A percentile compares a stretch with the other conserved stretches of the same genome.
Conservation (phyloP, 768 basidiomycete species). For the Macrolepiota albuminosa region DNA sequence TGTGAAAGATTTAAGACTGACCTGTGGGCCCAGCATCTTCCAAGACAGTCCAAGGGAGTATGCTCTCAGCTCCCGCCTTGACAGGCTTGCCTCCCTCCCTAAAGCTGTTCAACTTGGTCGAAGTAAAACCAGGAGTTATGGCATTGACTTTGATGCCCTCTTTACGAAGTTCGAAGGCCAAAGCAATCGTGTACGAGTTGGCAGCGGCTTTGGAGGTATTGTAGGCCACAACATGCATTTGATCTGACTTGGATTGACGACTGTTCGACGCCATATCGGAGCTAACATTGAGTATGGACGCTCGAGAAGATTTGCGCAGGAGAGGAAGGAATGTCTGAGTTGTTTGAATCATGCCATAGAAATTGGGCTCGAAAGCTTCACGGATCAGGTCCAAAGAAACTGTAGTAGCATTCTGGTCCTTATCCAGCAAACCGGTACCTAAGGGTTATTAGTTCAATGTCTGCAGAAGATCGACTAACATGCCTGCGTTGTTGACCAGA, state of each 20-base stretch:
- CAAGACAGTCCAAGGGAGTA: slow-evolving; percentile 36
- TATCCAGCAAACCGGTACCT: slow-evolving; percentile 26
- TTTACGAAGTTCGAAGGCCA: slow-evolving; percentile 57
- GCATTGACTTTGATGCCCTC: slow-evolving; percentile 56
- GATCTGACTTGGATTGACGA: slow-evolving; percentile 25
- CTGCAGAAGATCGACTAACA: neutral
- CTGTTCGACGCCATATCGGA: slow-evolving; percentile 43
- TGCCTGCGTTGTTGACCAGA: slow-evolving; percentile 43
- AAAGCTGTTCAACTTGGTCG: slow-evolving; percentile 37
- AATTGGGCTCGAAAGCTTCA: slow-evolving; percentile 36
- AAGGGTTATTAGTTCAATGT: neutral
- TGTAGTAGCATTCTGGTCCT: slow-evolving; percentile 29
- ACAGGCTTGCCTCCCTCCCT: slow-evolving; percentile 32
- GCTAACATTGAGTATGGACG: slow-evolving; percentile 36
- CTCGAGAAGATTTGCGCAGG: slow-evolving; percentile 27
- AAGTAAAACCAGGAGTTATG: slow-evolving; percentile 56
- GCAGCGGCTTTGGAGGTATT: slow-evolving; percentile 72
- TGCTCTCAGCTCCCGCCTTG: slow-evolving; percentile 27
- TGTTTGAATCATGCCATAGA: slow-evolving; percentile 39
- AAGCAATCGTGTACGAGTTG: slow-evolving; percentile 52
- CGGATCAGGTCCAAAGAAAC: slow-evolving; percentile 30
- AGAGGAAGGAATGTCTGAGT: slow-evolving; percentile 38
- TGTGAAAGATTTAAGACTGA: slow-evolving; percentile 13
- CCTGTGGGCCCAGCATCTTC: slow-evolving; percentile 36
- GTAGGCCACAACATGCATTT: slow-evolving; percentile 41